A percentile compares a stretch with the other conserved stretches of the same genome.
phyloP scores from a whole-genome alignment of 2,329 filamentous ascomycete genomes.

The Fusarium sp. region DNA sequence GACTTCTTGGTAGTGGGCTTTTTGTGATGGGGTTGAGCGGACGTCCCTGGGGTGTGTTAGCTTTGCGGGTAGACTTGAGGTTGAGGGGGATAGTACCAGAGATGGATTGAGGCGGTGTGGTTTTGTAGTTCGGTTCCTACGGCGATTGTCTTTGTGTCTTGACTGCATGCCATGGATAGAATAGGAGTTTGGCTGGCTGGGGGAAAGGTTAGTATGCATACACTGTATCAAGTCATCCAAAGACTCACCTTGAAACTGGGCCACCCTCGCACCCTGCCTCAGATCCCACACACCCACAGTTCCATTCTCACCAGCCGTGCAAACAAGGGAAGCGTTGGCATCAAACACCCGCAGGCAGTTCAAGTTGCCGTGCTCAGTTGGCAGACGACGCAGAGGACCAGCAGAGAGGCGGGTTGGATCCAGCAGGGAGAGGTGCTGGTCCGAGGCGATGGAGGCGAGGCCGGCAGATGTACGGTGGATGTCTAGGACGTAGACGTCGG shows the following conservation, averaged over 20 bases:
- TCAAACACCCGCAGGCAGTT: slow-evolving; percentile 71
- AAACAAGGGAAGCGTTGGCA: slow-evolving; percentile 64
- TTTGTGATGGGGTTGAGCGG: slow-evolving; percentile 59
- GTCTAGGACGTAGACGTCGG: slow-evolving; percentile 68
- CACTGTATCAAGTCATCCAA: not conserved
- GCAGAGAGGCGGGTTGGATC: slow-evolving; percentile 67
- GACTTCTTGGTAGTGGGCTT: slow-evolving; percentile 70
- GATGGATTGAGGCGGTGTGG: slow-evolving; percentile 69
- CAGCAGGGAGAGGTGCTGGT: slow-evolving; percentile 76
- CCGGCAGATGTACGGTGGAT: slow-evolving; percentile 63
- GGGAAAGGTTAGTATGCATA: not conserved
- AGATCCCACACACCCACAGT: slow-evolving; percentile 75
- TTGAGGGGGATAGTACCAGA: slow-evolving; percentile 63
- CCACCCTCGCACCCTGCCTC: slow-evolving; percentile 59
- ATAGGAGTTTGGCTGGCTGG: slow-evolving; percentile 64
- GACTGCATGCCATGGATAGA: slow-evolving; percentile 73
- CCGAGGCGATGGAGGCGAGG: slow-evolving; percentile 75
- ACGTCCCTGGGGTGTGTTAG: slow-evolving; percentile 65
- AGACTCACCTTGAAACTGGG: slow-evolving; percentile 60
- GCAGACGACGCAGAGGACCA: slow-evolving; percentile 61
- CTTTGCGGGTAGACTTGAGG: not conserved
- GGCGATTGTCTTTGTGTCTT: slow-evolving; percentile 69
- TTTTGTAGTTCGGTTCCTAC: slow-evolving; percentile 80
- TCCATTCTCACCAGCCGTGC: slow-evolving; percentile 80
- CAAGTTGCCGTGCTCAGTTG: slow-evolving; percentile 70